Evolutionary conservation across 1,139 yeast species (phyloP).

Genomic region (Pneumocystis oryctolagi): DNA sequence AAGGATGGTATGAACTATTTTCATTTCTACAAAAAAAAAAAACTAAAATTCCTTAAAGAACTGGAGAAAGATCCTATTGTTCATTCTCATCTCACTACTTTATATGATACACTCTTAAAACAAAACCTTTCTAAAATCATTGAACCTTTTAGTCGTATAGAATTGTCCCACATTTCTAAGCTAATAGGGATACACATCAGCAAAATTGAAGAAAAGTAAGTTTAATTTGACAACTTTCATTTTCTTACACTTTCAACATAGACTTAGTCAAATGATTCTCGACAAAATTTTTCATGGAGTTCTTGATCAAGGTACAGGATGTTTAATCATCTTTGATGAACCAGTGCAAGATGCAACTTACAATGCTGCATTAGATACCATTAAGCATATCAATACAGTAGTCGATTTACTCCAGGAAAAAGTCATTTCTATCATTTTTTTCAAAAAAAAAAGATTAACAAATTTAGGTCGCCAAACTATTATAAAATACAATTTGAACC

Average conservation of each 20-base stretch:
- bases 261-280: conserved; percentile 80
- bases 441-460: neutral
- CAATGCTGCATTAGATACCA: conserved; percentile 72
- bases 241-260: neutral
- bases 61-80: conserved; percentile 76
- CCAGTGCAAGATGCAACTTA: conserved; percentile 82
- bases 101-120: conserved; percentile 84
- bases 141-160: conserved; percentile 91
- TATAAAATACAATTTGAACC: neutral
- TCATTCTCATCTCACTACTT: conserved; percentile 79
- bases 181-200: conserved; percentile 76
- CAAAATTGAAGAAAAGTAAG: conserved; percentile 72
- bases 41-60: conserved; percentile 27
- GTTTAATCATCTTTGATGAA: conserved; percentile 84
- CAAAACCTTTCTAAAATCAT: conserved; percentile 87
- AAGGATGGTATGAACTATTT: conserved; percentile 23
- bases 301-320: conserved; percentile 94
- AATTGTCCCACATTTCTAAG: conserved; percentile 73
- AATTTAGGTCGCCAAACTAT: neutral
- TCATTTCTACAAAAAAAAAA: neutral
- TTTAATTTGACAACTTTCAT: neutral
- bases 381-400: conserved; percentile 72
- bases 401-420: conserved; percentile 88
- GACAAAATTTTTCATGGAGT: conserved; percentile 92
- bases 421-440: conserved; percentile 24